Percentiles rank a stretch among this genome's conserved stretches.
phyloP scores from a whole-genome alignment of 1,284 basidiomycete species.

The Cryptococcus amylolentus region DNA sequence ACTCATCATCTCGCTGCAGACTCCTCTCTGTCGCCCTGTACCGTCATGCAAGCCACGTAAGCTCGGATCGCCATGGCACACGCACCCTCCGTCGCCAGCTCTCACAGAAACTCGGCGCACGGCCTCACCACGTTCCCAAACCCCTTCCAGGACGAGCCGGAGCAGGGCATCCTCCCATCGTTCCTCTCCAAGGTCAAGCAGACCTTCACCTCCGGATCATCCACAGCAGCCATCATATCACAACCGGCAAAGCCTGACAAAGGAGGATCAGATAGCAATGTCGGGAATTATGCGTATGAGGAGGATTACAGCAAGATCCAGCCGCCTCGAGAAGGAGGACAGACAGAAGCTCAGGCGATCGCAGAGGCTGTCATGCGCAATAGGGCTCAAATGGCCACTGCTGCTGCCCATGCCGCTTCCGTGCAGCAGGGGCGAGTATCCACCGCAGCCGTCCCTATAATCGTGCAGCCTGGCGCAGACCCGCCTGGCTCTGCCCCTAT shows the following conservation, averaged over 20 bases:
- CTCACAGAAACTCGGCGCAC: conserved; percentile 16
- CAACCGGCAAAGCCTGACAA: not conserved
- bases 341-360: conserved; percentile 43
- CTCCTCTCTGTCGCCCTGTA: too few species aligned
- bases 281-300: not conserved
- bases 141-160: conserved; percentile 47
- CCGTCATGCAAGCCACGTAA: too few species aligned
- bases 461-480: not conserved
- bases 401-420: not conserved
- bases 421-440: not conserved
- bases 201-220: conserved; percentile 30
- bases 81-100: conserved; percentile 5
- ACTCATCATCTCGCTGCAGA: too few species aligned
- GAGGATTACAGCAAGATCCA: not conserved
- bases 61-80: conserved; percentile 6
- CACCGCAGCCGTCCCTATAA: not conserved
- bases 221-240: not conserved
- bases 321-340: conserved; percentile 4
- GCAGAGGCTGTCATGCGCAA: conserved; percentile 33
- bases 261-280: not conserved
- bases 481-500: not conserved
- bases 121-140: conserved; percentile 47
- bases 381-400: conserved; percentile 13
- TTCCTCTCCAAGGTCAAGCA: conserved; percentile 48
- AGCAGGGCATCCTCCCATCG: conserved; percentile 45